Percentiles rank a stretch among this genome's conserved stretches.
Conservation (phyloP, 768 basidiomycete genomes). For the Clavulina sp. region DNA sequence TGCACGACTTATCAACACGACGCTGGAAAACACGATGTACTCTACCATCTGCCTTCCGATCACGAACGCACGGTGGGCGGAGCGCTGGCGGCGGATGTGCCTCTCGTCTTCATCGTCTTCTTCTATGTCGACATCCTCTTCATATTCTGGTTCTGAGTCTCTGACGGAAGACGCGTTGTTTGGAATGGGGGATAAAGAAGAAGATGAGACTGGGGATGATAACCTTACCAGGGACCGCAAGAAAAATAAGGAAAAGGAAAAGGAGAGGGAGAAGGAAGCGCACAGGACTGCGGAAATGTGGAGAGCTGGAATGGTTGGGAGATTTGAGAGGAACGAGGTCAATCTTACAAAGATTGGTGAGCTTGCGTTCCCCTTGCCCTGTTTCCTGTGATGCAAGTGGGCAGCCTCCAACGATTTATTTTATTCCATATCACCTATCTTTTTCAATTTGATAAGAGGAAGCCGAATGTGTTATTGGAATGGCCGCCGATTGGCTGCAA, state of each 20-base stretch:
- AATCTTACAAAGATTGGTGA: slow-evolving; percentile 75
- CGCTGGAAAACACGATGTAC: background rate
- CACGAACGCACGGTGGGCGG: slow-evolving; percentile 74
- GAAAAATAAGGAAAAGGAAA: too few relatives aligned
- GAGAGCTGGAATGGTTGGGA: slow-evolving; percentile 48
- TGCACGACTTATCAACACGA: background rate
- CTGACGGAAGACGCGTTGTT: slow-evolving; percentile 21
- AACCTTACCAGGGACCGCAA: too few relatives aligned
- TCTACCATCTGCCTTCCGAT: slow-evolving; percentile 51
- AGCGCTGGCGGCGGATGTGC: slow-evolving; percentile 83
- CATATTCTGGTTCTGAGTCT: slow-evolving; percentile 15
- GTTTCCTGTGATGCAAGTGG: background rate
- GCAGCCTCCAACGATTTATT: slow-evolving; percentile 8
- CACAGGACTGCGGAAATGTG: slow-evolving; percentile 61
- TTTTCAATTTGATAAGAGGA: slow-evolving; percentile 34
- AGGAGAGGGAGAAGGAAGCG: slow-evolving; percentile 31
- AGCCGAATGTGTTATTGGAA: slow-evolving; percentile 47
- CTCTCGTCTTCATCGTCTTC: slow-evolving; percentile 20
- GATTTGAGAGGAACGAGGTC: slow-evolving; percentile 67
- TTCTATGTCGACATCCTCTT: slow-evolving; percentile 27
- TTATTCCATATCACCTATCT: background rate
- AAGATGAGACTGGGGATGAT: too few relatives aligned
- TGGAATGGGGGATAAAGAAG: too few relatives aligned
- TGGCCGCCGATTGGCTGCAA: slow-evolving; percentile 90
- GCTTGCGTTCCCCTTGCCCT: slow-evolving; percentile 16